Evolutionary conservation across 169 alveolate genomes (phyloP).

Genomic region (Plasmodium ovale): DNA sequence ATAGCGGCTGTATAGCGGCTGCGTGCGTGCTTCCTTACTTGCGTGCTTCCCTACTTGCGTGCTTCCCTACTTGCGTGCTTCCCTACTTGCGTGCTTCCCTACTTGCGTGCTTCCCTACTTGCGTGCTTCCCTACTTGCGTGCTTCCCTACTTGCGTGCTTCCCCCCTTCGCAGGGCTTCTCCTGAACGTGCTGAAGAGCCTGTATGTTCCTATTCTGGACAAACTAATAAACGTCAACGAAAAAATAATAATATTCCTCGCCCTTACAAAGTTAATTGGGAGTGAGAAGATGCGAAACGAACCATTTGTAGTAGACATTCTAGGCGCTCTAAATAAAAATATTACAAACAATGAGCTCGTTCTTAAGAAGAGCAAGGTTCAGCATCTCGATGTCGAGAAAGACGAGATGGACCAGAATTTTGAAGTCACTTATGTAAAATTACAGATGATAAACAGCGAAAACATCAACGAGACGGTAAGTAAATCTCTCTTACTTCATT

Average conservation of each 20-base stretch:
- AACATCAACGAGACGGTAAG: slow-evolving; percentile 62
- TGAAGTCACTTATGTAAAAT: slow-evolving; percentile 60
- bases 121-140: not conserved
- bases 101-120: not conserved
- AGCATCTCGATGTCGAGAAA: slow-evolving; percentile 21
- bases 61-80: not conserved
- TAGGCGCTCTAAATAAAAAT: slow-evolving; percentile 20
- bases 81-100: not conserved
- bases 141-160: not conserved
- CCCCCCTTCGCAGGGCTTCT: slow-evolving; percentile 20
- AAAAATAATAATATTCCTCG: slow-evolving; percentile 45
- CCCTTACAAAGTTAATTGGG: slow-evolving; percentile 27
- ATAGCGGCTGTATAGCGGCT: not conserved
- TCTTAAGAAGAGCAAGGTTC: slow-evolving; percentile 33
- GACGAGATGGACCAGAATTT: slow-evolving; percentile 63
- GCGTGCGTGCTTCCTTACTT: not conserved
- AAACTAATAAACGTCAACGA: slow-evolving; percentile 58
- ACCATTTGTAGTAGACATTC: slow-evolving; percentile 39
- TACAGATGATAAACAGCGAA: slow-evolving; percentile 67
- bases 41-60: not conserved
- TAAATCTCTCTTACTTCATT: too few relatives aligned
- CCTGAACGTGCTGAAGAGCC: slow-evolving; percentile 42
- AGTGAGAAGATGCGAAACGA: slow-evolving; percentile 19
- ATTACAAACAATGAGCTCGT: slow-evolving; percentile 54
- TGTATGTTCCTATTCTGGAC: slow-evolving; percentile 42